Conservation (phyloP, 176 grass and related monocot genomes). For the Themeda triandra region DNA sequence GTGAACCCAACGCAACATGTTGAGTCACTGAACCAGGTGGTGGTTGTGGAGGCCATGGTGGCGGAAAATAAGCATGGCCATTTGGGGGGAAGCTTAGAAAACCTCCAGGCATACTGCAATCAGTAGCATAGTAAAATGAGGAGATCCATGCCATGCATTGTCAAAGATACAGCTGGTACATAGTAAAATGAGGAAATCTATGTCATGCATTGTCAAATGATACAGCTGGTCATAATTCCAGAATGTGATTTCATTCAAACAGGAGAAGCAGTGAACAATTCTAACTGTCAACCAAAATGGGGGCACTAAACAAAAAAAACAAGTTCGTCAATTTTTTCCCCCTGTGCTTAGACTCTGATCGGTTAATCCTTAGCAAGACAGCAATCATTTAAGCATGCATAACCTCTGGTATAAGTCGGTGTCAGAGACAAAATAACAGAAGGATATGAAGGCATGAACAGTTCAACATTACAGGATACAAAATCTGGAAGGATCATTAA, state of each 20-base stretch:
- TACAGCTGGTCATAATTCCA: neutral
- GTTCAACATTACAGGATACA: neutral
- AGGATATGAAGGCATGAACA: neutral
- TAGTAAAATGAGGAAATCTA: neutral
- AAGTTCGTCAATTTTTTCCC: neutral
- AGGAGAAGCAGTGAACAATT: neutral
- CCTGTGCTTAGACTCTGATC: neutral
- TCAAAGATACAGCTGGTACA: neutral
- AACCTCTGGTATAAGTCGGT: neutral
- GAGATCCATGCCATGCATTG: neutral
- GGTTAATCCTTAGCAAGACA: neutral
- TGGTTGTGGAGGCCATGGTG: constrained; percentile 2
- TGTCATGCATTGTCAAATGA: neutral
- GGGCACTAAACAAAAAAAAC: neutral
- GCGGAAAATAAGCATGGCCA: neutral
- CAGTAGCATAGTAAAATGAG: neutral
- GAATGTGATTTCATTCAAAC: neutral
- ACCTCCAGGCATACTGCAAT: constrained; percentile 1
- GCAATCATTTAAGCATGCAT: neutral
- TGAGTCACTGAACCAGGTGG: neutral
- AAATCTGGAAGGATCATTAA: neutral
- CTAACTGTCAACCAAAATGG: neutral
- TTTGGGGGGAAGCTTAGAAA: constrained; percentile 10
- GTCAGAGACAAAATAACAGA: neutral
- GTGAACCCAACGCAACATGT: neutral